Base-by-base conservation (phyloP, 768 basidiomycete species). In the Pisolithus tinctorius region DNA sequence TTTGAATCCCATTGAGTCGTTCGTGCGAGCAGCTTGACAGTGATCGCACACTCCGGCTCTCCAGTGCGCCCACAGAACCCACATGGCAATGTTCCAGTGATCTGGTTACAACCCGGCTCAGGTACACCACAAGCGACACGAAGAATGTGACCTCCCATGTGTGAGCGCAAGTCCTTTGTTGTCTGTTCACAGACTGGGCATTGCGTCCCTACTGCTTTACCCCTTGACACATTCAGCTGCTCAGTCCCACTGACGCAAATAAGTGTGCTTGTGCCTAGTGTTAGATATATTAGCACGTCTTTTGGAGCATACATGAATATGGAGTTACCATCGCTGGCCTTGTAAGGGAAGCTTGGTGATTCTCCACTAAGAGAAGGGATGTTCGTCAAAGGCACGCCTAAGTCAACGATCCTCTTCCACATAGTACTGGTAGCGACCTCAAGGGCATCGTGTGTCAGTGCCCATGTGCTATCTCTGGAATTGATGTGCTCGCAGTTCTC, bases 131-230 rank as follows among this genome's bases (percentile, higher is more conserved):
- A 2, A 37, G 16, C 1, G 16, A 42, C 50, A 7, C 43, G 27
- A 23, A 44, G 42, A 30, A 51, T 45, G 16, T 51, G 50, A 7
- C 13, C 16, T n/a, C 50, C 50, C 50, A 51, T 38, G 30, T 51
- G 50, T 6, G 50, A 51, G 31, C 34, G 13, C 14, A 51, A 11
- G 43, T 51, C 50, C 26, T 30, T 45, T 26, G 42, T 45, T 34
- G 50, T 17, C n/a, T n/a, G 17, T 3, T 42, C 13, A 16, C 50
- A 51, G 26, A 51, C 25, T 10, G 29, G 42, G 25, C 42, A 51
- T 23, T n/a, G 6, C 25, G 25, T 49, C 2, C 6, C 23, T 26
- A 49, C 26, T 10, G 11, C 38, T 27, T 41, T 49, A 10, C 48
- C 27, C 11, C 38, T 39, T 4, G 38, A 17, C 14, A 41, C 39